Percentiles rank a stretch among this genome's conserved stretches.
Evolutionary conservation across 805 yeast species (phyloP).

Genomic region (Ogataea thermomethanolica): DNA sequence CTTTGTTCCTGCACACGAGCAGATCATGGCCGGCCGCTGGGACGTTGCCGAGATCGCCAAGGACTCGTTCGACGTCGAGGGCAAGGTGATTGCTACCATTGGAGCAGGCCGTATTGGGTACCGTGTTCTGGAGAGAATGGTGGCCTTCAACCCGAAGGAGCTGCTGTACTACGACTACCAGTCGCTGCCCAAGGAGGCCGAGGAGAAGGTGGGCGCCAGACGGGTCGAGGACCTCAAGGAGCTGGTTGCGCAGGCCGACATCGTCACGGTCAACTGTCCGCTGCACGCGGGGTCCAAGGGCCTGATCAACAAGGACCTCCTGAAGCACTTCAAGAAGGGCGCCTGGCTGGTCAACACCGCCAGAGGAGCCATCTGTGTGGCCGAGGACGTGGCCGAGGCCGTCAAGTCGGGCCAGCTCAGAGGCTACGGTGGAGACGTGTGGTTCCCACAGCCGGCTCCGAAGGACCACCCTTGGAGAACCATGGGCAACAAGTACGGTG

Average conservation of each 20-base stretch:
- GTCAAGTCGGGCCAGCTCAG: constrained; percentile 62
- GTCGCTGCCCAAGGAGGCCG: constrained; percentile 57
- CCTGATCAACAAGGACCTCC: constrained; percentile 59
- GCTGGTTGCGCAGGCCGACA: constrained; percentile 62
- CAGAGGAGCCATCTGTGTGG: constrained; percentile 75
- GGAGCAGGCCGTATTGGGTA: constrained; percentile 83
- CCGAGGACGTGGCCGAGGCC: constrained; percentile 73
- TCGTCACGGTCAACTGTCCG: constrained; percentile 76
- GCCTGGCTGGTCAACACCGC: constrained; percentile 77
- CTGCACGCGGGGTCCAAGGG: constrained; percentile 69
- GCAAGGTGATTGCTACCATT: constrained; percentile 72
- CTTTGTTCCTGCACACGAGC: constrained; percentile 76
- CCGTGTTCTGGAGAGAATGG: constrained; percentile 66
- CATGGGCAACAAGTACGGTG: constrained; percentile 61
- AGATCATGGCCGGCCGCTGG: constrained; percentile 61
- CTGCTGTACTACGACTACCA: constrained; percentile 75
- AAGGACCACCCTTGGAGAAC: constrained; percentile 73
- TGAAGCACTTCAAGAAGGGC: constrained; percentile 69
- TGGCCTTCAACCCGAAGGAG: constrained; percentile 72
- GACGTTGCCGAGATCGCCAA: constrained; percentile 75
- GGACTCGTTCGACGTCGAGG: constrained; percentile 71
- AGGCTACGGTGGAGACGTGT: constrained; percentile 85
- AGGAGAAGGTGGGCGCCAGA: constrained; percentile 53
- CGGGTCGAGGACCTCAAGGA: constrained; percentile 61
- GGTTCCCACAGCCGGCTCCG: constrained; percentile 85